Evolutionary conservation across 1,284 basidiomycete species (phyloP).

Genomic region (Apiotrichum sp.): DNA sequence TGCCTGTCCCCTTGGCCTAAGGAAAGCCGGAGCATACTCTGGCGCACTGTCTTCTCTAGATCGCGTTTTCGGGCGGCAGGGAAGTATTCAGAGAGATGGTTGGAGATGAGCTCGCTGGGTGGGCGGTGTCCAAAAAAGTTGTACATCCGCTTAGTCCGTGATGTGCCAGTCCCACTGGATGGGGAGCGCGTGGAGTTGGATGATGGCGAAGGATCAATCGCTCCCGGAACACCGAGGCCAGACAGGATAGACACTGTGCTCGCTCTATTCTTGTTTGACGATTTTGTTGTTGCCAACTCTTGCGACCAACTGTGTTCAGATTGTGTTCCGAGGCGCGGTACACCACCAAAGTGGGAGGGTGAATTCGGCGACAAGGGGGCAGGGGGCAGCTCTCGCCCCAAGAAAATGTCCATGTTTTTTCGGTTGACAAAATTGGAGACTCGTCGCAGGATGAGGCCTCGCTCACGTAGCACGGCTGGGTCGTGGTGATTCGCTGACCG

Average conservation of each 20-base stretch:
- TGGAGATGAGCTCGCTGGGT: conserved; percentile 93
- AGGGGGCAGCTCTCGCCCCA: conserved; percentile 55
- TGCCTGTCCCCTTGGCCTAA: conserved; percentile 20
- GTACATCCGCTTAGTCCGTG: conserved; percentile 57
- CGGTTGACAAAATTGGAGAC: conserved; percentile 49
- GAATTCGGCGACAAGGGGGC: conserved; percentile 49
- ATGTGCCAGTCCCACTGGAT: conserved; percentile 38
- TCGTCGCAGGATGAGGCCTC: conserved; percentile 68
- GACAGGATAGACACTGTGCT: conserved; percentile 91
- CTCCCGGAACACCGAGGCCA: conserved; percentile 74
- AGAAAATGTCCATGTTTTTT: conserved; percentile 53
- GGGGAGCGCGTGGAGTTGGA: conserved; percentile 36
- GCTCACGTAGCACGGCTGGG: conserved; percentile 54
- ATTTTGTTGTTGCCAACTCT: conserved; percentile 1
- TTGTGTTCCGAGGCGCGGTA: conserved; percentile 32
- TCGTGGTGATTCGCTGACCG: conserved; percentile 3
- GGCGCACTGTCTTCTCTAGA: conserved; percentile 68
- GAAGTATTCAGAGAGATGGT: conserved; percentile 94
- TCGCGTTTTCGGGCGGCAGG: conserved; percentile 86
- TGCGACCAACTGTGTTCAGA: conserved; percentile 5
- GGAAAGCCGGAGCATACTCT: conserved; percentile 64
- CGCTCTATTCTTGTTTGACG: conserved; percentile 62
- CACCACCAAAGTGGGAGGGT: conserved; percentile 38
- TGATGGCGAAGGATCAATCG: conserved; percentile 55
- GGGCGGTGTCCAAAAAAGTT: conserved; percentile 99